These are phyloP conservation scores for Phanerodontia chrysosporium DNA, from an alignment of 768 basidiomycete genomes.

Conservation along the genomic window DNA sequence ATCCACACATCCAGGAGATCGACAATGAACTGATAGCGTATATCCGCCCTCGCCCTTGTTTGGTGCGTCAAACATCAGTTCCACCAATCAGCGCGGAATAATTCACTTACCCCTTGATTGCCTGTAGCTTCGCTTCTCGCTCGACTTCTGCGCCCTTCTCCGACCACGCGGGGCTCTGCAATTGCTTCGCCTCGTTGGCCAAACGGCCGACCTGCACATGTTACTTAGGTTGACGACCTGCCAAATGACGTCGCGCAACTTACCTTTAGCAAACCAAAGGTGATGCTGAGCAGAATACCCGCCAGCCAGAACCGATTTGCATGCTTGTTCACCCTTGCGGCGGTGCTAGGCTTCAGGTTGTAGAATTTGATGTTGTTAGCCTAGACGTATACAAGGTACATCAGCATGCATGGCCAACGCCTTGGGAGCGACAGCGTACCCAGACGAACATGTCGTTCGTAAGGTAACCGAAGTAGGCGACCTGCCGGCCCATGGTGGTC, in stretches of 20 bases:
- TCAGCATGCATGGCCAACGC: neutral
- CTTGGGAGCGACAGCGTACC: constrained; percentile 44
- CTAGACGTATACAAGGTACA: constrained; percentile 29
- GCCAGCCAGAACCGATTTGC: constrained; percentile 86
- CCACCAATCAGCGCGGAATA: neutral
- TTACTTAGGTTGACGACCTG: neutral
- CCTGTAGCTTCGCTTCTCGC: constrained; percentile 58
- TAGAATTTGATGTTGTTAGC: constrained; percentile 66
- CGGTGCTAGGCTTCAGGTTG: constrained; percentile 53
- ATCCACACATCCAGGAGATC: constrained; percentile 88
- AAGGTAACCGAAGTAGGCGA: constrained; percentile 87
- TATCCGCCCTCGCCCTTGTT: constrained; percentile 48
- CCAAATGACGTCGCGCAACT: constrained; percentile 5
- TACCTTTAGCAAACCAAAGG: constrained; percentile 68
- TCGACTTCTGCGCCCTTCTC: constrained; percentile 70
- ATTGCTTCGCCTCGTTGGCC: constrained; percentile 51
- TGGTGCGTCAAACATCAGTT: neutral
- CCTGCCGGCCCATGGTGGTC: constrained; percentile 74
- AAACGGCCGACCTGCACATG: constrained; percentile 51
- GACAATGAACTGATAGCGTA: constrained; percentile 76
- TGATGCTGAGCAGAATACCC: constrained; percentile 78
- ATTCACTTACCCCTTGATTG: constrained; percentile 48
- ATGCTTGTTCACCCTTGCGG: constrained; percentile 53
- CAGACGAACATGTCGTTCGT: constrained; percentile 80
- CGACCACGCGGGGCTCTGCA: constrained; percentile 42